Conservation (phyloP, 345 rosid species). For the Bruguiera gymnorhiza region DNA sequence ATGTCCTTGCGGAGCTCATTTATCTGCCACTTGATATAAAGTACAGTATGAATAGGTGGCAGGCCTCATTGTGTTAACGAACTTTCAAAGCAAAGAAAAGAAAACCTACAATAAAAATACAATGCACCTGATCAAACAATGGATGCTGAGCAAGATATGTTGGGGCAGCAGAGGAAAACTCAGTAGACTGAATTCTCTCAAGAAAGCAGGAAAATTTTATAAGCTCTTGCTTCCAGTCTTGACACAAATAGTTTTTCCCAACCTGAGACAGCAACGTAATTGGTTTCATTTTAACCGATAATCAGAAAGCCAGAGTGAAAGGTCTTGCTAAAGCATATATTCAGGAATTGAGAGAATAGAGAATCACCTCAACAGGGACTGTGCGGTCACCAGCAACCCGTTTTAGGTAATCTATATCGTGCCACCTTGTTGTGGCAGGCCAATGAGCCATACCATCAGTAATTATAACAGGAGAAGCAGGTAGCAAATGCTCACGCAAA, state of each 20-base stretch:
- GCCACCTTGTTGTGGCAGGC: constrained; percentile 92
- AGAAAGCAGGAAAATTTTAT: constrained; percentile 88
- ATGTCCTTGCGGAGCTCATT: constrained; percentile 77
- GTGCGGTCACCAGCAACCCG: constrained; percentile 83
- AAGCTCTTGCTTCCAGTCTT: constrained; percentile 98
- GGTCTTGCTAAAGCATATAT: constrained; percentile 3
- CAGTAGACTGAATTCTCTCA: constrained; percentile 60
- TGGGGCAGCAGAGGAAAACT: constrained; percentile 40
- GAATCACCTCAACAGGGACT: constrained; percentile 94
- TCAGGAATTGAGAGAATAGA: constrained; percentile 11
- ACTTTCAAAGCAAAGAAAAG: not conserved
- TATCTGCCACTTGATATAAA: constrained; percentile 50
- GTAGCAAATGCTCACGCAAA: constrained; percentile 57
- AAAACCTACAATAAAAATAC: constrained; percentile 1
- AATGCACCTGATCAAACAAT: constrained; percentile 79
- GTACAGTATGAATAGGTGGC: constrained; percentile 11
- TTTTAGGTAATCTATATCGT: constrained; percentile 69
- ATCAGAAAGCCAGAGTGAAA: not conserved
- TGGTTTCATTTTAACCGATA: not conserved
- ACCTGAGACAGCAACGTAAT: constrained; percentile 48
- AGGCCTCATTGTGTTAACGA: constrained; percentile 15
- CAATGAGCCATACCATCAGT: constrained; percentile 89
- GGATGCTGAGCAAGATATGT: constrained; percentile 98
- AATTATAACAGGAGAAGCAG: constrained; percentile 77
- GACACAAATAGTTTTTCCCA: constrained; percentile 84